These are phyloP conservation scores for Alternaria consortialis DNA, from an alignment of 2,329 filamentous ascomycete genomes.

Conservation along the genomic window DNA sequence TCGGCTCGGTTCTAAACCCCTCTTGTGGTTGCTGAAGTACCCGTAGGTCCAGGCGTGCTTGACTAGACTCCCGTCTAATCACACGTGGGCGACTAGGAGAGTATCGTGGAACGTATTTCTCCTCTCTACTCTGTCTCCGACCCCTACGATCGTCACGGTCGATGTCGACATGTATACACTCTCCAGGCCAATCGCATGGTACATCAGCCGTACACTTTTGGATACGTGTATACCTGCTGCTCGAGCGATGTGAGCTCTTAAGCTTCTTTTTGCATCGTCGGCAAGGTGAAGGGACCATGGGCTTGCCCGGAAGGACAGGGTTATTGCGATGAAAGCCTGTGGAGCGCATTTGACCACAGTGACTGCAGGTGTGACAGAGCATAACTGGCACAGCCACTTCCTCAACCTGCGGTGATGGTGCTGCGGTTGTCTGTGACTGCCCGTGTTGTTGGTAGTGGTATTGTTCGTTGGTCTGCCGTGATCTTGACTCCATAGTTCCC, in stretches of 20 bases:
- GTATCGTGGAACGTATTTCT: constrained; percentile 24
- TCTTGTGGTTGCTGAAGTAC: constrained; percentile 31
- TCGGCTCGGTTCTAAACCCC: constrained; percentile 15
- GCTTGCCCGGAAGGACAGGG: constrained; percentile 46
- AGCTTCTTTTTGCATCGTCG: constrained; percentile 44
- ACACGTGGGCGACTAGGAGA: constrained; percentile 30
- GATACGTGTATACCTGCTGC: constrained; percentile 30
- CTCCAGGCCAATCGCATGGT: constrained; percentile 40
- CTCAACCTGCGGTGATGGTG: constrained; percentile 21
- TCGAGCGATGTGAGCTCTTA: constrained; percentile 20
- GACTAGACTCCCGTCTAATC: constrained; percentile 29
- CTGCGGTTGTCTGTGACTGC: constrained; percentile 15
- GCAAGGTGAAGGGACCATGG: constrained; percentile 36
- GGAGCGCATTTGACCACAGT: constrained; percentile 47
- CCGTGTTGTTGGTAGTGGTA: constrained; percentile 29
- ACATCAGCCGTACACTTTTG: constrained; percentile 32
- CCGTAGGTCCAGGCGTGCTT: constrained; percentile 35
- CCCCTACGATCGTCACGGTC: constrained; percentile 33
- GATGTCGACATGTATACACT: constrained; percentile 27
- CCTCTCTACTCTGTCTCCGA: constrained; percentile 32
- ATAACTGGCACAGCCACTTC: constrained; percentile 34
- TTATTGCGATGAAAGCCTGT: constrained; percentile 46
- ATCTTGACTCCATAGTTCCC: constrained; percentile 22
- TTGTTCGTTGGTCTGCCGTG: constrained; percentile 24
- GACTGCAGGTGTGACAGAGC: constrained; percentile 47